Base-by-base conservation (phyloP, 31 red algal species). In the Odonthalia washingtoniensis region DNA sequence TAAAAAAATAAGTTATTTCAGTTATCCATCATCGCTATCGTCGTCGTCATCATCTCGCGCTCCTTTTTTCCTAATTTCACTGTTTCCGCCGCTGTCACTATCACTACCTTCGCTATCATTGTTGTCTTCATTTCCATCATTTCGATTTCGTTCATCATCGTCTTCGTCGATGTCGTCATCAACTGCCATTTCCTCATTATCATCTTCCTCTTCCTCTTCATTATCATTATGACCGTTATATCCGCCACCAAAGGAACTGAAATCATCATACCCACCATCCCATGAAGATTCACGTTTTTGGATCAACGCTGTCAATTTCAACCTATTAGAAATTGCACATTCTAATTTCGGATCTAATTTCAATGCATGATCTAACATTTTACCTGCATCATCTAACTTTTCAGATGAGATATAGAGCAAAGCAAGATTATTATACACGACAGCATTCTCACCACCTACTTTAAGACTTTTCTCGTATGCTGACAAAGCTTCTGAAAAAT, bases 341-440 rank as follows among this genome's bases (percentile, higher is more conserved):
- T 85, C 86, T 60, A 94, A 72, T 28, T 5, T 17, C 30, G 60
- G 40, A 65, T 88, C 92, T 0, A 94, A 75, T 27, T 72, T 74
- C 42, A 84, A 39, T 30, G 92, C 92, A 46, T 84, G 80, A 1
- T 82, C 61, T 74, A 90, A 46, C 86, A 89, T 89, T 4, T 72
- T 62, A 46, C 63, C 61, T 6, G 92, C 92, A 33, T 94, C 86
- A 3, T 65, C 63, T 21, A 89, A 89, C 0, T 80, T 78, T 39
- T 77, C 67, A 28, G 62, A 74, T 28, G 92, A 72, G 34, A 89
- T 83, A 75, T 94, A 86, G 64, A 96, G 80, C 46, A 96, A 70
- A 26, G 84, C 89, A 42, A 96, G 33, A 63, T 96, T 96, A 75
- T 91, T 95, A 83, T 88, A 91, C 42, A 89, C 88, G 64, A 95